Evolutionary conservation across 1,284 basidiomycete genomes (phyloP), one percentile per base, ranked within the genome.

Genomic region (Ustilago xerochloae): DNA sequence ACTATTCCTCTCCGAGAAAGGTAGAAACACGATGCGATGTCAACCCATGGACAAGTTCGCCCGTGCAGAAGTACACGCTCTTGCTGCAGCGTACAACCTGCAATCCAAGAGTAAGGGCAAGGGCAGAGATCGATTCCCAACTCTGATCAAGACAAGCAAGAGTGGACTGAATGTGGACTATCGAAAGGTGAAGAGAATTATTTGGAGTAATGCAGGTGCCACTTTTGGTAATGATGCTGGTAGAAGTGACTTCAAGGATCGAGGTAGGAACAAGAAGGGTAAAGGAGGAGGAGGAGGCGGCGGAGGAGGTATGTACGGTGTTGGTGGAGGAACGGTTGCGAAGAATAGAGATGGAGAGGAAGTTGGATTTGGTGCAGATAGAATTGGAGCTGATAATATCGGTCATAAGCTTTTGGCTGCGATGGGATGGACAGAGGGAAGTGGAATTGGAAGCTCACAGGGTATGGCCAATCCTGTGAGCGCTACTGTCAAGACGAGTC

Each of bases 11-110:
- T 18, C 26, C 9, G 67, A 81, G 10, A 47, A 16, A 6, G 74
- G 57, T 6, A 54, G 76, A 33, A 77, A 74, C 36, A 83, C 82
- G 41, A 70, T 84, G 49, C 65, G 77, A 4, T 71, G 83, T 6
- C 77, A 82, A 22, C 74, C 82, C 3, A 83, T 84, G 81, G 79
- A 79, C 62, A 84, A 84, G 69, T 75, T 71, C 18, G 75, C 78
- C 1, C 77, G 82, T 35, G 81, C 81, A 12, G 72, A 80, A 57
- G 81, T 84, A 28, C 82, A 84, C 50, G 65, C 69, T 33, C 64
- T 84, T n/a, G 82, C 82, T 5, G 61, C 55, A 7, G 81, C 81
- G 6, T 83, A 83, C 68, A 49, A 60, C 7, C 56, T 84, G 48
- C 70, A 75, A 53, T 74, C 68, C 30, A 75, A 81, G 52, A 72